These are phyloP conservation scores for Clarireedia paspali DNA, from an alignment of 2,329 filamentous ascomycete species.

Conservation along the genomic window DNA sequence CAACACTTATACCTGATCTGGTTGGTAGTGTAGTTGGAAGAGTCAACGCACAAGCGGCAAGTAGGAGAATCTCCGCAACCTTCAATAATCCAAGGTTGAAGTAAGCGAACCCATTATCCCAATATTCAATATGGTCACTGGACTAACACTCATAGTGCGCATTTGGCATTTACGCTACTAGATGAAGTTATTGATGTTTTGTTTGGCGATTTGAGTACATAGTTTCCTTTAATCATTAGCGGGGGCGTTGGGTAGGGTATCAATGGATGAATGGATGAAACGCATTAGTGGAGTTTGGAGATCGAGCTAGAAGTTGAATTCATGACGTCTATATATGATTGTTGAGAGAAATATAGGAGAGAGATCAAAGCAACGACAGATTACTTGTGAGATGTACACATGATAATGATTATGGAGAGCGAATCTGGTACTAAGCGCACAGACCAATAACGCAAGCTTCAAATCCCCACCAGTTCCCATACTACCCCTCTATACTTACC, in stretches of 20 bases:
- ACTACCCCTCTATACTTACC: background rate
- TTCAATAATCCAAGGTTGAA: constrained; percentile 88
- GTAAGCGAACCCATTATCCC: constrained; percentile 42
- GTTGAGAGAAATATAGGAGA: background rate
- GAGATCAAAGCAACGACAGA: too few relatives aligned
- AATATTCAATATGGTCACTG: background rate
- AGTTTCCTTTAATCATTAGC: constrained; percentile 19
- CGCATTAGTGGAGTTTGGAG: background rate
- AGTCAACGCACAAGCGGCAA: constrained; percentile 84
- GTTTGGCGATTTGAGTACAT: constrained; percentile 25
- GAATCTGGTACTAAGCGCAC: too few relatives aligned
- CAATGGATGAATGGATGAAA: background rate
- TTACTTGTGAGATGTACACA: background rate
- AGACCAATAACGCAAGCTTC: too few relatives aligned
- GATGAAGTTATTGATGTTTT: constrained; percentile 31
- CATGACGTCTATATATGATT: background rate
- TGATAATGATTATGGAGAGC: background rate
- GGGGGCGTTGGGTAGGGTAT: constrained; percentile 18
- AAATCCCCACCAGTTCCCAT: too few relatives aligned
- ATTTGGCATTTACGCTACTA: constrained; percentile 31
- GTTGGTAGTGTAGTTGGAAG: constrained; percentile 89
- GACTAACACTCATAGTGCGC: constrained; percentile 24
- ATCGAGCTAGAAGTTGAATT: too few relatives aligned
- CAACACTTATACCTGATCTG: constrained; percentile 82
- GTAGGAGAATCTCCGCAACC: constrained; percentile 79